These are phyloP conservation scores for Trametes coccinea DNA, from an alignment of 768 basidiomycete species.

Conservation along the genomic window DNA sequence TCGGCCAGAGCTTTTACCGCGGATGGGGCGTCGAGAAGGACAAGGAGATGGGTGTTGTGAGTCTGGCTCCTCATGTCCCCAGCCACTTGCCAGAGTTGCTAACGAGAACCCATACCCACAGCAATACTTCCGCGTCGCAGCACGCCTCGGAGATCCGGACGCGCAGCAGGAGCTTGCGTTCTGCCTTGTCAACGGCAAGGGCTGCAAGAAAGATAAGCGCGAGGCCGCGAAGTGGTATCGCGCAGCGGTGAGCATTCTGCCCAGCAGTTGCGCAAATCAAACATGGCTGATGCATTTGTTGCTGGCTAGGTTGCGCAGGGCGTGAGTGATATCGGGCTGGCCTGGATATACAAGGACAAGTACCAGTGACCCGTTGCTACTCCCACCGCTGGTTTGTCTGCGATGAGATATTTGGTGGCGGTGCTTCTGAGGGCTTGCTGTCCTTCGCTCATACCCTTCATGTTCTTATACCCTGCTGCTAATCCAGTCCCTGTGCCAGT, in stretches of 20 bases:
- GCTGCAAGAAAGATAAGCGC: constrained; percentile 86
- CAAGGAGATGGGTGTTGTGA: constrained; percentile 84
- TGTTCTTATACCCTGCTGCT: background rate
- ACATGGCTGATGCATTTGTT: background rate
- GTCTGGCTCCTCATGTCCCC: constrained; percentile 31
- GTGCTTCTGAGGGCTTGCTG: background rate
- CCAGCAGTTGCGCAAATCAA: background rate
- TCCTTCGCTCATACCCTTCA: background rate
- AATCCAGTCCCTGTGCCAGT: background rate
- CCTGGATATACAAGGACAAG: constrained; percentile 93
- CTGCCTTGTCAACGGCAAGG: constrained; percentile 83
- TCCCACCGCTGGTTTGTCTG: background rate
- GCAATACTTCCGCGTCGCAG: constrained; percentile 86
- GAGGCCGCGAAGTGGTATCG: constrained; percentile 91
- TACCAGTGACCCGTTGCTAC: constrained; percentile 38
- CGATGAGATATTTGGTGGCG: background rate
- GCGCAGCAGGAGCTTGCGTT: constrained; percentile 87
- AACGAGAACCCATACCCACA: constrained; percentile 30
- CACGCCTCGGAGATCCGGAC: constrained; percentile 81
- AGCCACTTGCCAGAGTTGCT: background rate
- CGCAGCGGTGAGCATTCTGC: constrained; percentile 57
- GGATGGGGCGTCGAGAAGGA: constrained; percentile 90
- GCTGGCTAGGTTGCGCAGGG: constrained; percentile 60
- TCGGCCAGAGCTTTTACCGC: constrained; percentile 90
- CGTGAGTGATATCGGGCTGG: constrained; percentile 77